Base-by-base conservation (phyloP, 805 yeast species). In the Cyberlindnera nakhonratchasimensis region DNA sequence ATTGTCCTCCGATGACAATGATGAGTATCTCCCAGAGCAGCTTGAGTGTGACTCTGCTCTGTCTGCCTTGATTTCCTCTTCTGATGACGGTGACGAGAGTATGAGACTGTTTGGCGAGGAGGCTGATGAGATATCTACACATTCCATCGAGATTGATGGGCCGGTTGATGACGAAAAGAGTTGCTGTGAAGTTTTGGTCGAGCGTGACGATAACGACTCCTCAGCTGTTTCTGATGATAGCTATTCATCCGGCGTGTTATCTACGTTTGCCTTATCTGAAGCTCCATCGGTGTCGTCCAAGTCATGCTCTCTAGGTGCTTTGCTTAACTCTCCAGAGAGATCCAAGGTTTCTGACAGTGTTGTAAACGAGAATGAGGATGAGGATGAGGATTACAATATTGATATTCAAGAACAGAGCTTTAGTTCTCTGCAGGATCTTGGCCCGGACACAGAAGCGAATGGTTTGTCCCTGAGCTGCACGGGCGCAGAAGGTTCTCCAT, bases 81-180 rank as follows among this genome's bases (percentile, higher is more conserved):
- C 17, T 30, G 33, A 30, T 7, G 33, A 30, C 5, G 30, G 8
- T 14, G 30, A 28, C 6, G 30, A 28, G 5, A 28, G 12, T 19
- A 14, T 19, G 19, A 28, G 30, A 14, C 16, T 28, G 30, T 28
- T 28, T n/a, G 29, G 29, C 30, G 34, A 24, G 24, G 28, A 14
- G n/a, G n/a, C n/a, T n/a, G n/a, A n/a, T n/a, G n/a, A n/a, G n/a
- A n/a, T n/a, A n/a, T n/a, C n/a, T n/a, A n/a, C n/a, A n/a, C n/a
- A n/a, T n/a, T n/a, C n/a, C n/a, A n/a, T n/a, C n/a, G n/a, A n/a
- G n/a, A n/a, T n/a, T n/a, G n/a, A n/a, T n/a, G n/a, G n/a, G n/a
- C n/a, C n/a, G n/a, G 37, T 20, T 12, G 37, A 16, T 34, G 37
- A 23, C n/a, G 20, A 34, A 22, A 26, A 33, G 17, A 13, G n/a